Evolutionary conservation across 73 alveolate species (phyloP).

Genomic region (Paramecium bursaria): DNA sequence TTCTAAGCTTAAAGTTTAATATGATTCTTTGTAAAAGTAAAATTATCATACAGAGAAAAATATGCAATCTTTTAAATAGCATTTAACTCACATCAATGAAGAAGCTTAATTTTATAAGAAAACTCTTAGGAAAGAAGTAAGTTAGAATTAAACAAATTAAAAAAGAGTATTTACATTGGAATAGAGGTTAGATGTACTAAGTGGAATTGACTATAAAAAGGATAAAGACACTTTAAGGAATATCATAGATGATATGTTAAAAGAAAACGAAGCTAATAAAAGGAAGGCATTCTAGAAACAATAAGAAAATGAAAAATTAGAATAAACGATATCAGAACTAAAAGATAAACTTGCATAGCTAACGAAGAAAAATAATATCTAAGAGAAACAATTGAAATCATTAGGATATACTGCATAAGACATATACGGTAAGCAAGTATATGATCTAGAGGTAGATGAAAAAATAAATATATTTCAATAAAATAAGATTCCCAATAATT

Average conservation of each 20-base stretch:
- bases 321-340: constrained; percentile 8
- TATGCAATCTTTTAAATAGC: constrained; percentile 24
- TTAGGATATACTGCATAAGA: constrained; percentile 51
- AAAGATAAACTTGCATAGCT: constrained; percentile 19
- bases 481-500: background rate
- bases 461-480: background rate
- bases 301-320: constrained; percentile 14
- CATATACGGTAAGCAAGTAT: constrained; percentile 1
- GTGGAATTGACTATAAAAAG: constrained; percentile 56
- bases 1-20: constrained; percentile 13
- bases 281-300: constrained; percentile 49
- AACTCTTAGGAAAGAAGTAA: constrained; percentile 36
- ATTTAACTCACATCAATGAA: constrained; percentile 14
- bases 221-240: constrained; percentile 51
- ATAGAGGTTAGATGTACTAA: constrained; percentile 43
- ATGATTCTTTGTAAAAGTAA: constrained; percentile 19
- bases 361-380: background rate
- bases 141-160: constrained; percentile 33
- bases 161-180: constrained; percentile 57
- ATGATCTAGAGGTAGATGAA: constrained; percentile 17
- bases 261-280: constrained; percentile 57
- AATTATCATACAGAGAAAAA: constrained; percentile 41
- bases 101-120: constrained; percentile 30
- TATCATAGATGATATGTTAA: constrained; percentile 48
- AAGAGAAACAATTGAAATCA: constrained; percentile 38